Percentiles rank a stretch among this genome's conserved stretches.
These are phyloP conservation scores for Entamoeba invadens DNA, from an alignment of 208 protist genomes.

Conservation along the genomic window DNA sequence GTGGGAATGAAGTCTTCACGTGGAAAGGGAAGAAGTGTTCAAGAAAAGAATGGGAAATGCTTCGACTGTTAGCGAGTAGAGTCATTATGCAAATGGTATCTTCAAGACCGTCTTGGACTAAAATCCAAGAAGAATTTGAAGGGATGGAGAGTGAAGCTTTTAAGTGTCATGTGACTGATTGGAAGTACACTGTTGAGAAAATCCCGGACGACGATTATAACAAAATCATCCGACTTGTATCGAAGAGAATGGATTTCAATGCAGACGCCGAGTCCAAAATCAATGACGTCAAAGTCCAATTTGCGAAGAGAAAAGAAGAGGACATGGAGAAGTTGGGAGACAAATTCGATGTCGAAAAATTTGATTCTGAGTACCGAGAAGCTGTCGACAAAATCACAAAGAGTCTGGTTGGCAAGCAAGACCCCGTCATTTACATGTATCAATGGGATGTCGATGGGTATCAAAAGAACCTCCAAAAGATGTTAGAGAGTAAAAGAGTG, in stretches of 20 bases:
- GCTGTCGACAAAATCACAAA: background rate
- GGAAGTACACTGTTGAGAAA: background rate
- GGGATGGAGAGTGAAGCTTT: background rate
- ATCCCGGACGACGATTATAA: background rate
- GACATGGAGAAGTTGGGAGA: background rate
- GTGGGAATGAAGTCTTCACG: background rate
- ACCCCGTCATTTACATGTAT: background rate
- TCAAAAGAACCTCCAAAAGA: background rate
- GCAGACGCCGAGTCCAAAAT: background rate
- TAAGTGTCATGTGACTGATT: background rate
- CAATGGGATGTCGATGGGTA: background rate
- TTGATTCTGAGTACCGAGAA: no score
- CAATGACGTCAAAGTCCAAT: background rate
- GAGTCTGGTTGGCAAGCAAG: background rate
- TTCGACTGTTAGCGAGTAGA: background rate
- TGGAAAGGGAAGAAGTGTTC: background rate
- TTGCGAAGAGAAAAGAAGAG: background rate
- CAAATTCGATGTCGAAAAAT: no score
- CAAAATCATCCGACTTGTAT: background rate
- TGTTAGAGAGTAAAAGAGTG: background rate
- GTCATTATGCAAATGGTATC: background rate
- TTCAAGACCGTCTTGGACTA: background rate
- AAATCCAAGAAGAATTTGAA: background rate
- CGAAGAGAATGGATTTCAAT: background rate
- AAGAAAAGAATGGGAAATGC: background rate